Evolutionary conservation across 768 basidiomycete genomes (phyloP).

Genomic region (Lentinula lateritia): DNA sequence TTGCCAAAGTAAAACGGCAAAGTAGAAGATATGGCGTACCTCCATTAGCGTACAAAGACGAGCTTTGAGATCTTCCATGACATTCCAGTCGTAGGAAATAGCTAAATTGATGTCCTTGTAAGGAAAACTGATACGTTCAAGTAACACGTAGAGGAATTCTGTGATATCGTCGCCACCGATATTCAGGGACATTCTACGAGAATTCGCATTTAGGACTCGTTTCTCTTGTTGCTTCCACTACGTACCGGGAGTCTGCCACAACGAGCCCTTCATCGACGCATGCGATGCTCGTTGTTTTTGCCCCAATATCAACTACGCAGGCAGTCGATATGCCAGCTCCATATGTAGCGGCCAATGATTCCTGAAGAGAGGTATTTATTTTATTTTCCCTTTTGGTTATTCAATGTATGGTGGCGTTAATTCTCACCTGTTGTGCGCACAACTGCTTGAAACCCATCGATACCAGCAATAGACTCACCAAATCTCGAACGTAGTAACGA

Average conservation of each 20-base stretch:
- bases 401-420: background rate
- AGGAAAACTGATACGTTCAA: conserved; percentile 81
- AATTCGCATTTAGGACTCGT: background rate
- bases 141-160: conserved; percentile 74
- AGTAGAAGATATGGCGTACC: conserved; percentile 38
- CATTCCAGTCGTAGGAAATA: conserved; percentile 78
- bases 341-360: conserved; percentile 89
- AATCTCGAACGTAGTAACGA: conserved; percentile 72
- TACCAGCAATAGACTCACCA: conserved; percentile 66
- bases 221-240: background rate
- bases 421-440: conserved; percentile 79
- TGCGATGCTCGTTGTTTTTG: conserved; percentile 75
- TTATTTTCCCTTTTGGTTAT: background rate
- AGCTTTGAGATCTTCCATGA: conserved; percentile 89
- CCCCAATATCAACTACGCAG: conserved; percentile 94
- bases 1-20: background rate
- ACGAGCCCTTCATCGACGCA: conserved; percentile 95
- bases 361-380: conserved; percentile 37
- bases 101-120: conserved; percentile 79
- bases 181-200: conserved; percentile 64
- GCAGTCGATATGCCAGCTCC: conserved; percentile 93
- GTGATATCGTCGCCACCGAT: conserved; percentile 97
- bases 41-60: conserved; percentile 83
- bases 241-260: conserved; percentile 79
- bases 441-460: conserved; percentile 91